Evolutionary conservation across 495 filamentous ascomycete genomes (phyloP).

Genomic region (Aspergillus steynii): DNA sequence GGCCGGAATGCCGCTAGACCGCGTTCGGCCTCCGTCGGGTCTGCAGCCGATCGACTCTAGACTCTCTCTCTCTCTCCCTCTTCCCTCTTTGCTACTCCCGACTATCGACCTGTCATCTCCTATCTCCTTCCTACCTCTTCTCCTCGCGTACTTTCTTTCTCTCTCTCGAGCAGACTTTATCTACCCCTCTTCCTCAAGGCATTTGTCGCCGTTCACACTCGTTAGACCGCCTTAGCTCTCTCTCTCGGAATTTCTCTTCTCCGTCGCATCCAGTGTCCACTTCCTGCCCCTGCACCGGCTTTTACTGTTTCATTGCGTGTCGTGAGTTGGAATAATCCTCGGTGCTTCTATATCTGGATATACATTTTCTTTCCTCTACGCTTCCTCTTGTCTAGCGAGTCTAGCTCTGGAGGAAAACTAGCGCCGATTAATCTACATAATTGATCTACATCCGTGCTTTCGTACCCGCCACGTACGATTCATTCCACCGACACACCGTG

Average conservation of each 20-base stretch:
- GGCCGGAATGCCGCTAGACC: not conserved
- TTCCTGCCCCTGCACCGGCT: constrained; percentile 3
- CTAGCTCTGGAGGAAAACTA: not conserved
- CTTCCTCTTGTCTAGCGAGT: not conserved
- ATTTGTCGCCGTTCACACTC: constrained; percentile 63
- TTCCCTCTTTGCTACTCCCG: not conserved
- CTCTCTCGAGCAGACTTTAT: not conserved
- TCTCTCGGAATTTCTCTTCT: constrained; percentile 7
- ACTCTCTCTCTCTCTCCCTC: not conserved
- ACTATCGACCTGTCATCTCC: not conserved
- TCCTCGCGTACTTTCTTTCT: not conserved
- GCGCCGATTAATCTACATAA: not conserved
- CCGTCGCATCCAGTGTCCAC: constrained; percentile 7
- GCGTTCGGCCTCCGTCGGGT: not conserved
- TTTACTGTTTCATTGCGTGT: constrained; percentile 7
- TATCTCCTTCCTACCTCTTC: not conserved
- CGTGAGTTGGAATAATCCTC: constrained; percentile 2
- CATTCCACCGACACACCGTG: constrained; percentile 10
- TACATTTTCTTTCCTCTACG: not conserved
- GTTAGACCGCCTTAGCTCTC: constrained; percentile 36
- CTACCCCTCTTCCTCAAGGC: constrained; percentile 30
- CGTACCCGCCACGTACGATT: constrained; percentile 23
- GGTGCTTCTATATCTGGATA: not conserved
- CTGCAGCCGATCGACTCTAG: not conserved
- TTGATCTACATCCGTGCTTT: constrained; percentile 16